These are phyloP conservation scores for Boletus rex-veris DNA, from an alignment of 768 basidiomycete genomes.

Conservation along the genomic window DNA sequence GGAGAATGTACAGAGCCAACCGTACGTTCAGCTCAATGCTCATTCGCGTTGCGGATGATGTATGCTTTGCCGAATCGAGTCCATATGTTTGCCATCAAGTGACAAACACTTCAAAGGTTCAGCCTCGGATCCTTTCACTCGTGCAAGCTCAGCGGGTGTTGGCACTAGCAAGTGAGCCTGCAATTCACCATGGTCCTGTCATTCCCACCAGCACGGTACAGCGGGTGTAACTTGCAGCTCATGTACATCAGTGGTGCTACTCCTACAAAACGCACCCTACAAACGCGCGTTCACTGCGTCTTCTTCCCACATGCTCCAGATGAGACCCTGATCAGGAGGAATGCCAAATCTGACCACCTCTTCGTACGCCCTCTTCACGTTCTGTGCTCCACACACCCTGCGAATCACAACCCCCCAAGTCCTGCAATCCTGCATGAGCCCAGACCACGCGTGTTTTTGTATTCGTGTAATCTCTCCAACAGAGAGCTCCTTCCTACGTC, in stretches of 20 bases:
- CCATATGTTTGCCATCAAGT: too few species aligned
- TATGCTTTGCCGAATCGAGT: too few species aligned
- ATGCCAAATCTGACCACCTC: slow-evolving; percentile 43
- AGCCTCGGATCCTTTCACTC: too few species aligned
- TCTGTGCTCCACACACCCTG: slow-evolving; percentile 43
- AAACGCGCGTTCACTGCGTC: slow-evolving; percentile 11
- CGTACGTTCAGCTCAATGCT: too few species aligned
- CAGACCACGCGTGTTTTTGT: slow-evolving; percentile 58
- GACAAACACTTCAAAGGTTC: too few species aligned
- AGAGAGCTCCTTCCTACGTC: slow-evolving; percentile 48
- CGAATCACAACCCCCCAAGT: slow-evolving; percentile 53
- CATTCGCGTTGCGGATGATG: too few species aligned
- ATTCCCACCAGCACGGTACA: too few species aligned
- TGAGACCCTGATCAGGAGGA: slow-evolving; percentile 51
- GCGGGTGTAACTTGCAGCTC: neutral
- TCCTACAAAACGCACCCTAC: neutral
- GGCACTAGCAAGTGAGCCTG: too few species aligned
- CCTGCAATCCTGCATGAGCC: slow-evolving; percentile 52
- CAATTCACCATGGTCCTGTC: too few species aligned
- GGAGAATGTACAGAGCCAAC: too few species aligned
- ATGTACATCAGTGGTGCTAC: neutral
- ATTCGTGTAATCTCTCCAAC: slow-evolving; percentile 43
- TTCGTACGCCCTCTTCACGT: slow-evolving; percentile 49
- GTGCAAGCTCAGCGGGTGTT: too few species aligned
- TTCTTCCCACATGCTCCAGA: slow-evolving; percentile 66